Evolutionary conservation across 116 monocot species (phyloP), one percentile per base, ranked within the genome.

Genomic region (Cymodocea nodosa): DNA sequence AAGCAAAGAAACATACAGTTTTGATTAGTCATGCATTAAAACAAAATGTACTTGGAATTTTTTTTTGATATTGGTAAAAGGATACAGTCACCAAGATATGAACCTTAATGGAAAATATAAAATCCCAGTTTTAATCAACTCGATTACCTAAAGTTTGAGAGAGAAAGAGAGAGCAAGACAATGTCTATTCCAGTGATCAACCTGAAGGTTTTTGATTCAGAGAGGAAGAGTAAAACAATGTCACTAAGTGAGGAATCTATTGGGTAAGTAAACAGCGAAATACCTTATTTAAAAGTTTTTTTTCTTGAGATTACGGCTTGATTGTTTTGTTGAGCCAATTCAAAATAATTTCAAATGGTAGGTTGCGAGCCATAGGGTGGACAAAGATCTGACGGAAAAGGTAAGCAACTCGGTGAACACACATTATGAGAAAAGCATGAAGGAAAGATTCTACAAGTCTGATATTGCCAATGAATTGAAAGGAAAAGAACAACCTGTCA

Each of bases 351-450:
- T 62, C 15, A 20, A 35, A 24, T 67, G 6, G 40, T 35, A 75
- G 75, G 37, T 75, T 30, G 56, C 48, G 50, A 69, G 69, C 63
- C 75, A 75, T 78, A 85, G 82, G 8, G 67, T 89, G 37, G 68
- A 73, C 11, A 60, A 70, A 40, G 67, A 66, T 4, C 64, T 89
- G 50, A 77, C 73, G 72, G 73, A 73, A 6, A 69, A 76, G 71
- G 66, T 85, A 8, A 85, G 71, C 57, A 69, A 52, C 5, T 64
- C 76, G 14, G 78, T 74, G 70, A 82, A 82, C 67, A 20, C 15
- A 50, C 85, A 89, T 68, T 85, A 89, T 35, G 85, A 85, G 17
- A 60, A 65, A 17, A 17, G 52, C 66, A 64, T 85, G 80, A 75
- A 80, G 64, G 64, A 63, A 25, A 50, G 23, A 17, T 75, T 75